A percentile compares a stretch with the other conserved stretches of the same genome.
Evolutionary conservation across 495 filamentous ascomycete species (phyloP).

Genomic region (Chlorociboria aeruginascens): DNA sequence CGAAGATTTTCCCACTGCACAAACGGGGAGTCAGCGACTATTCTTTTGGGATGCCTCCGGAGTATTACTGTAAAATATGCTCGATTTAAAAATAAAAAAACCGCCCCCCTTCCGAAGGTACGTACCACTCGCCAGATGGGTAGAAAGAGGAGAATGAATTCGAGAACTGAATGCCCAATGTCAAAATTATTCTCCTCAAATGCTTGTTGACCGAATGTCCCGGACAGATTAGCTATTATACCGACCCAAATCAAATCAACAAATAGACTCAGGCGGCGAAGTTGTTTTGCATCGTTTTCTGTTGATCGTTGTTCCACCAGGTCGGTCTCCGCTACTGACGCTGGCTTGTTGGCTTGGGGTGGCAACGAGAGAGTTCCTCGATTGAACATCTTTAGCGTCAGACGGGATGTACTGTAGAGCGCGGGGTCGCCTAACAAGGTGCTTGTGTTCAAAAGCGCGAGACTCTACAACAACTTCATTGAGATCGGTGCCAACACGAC

Average conservation of each 20-base stretch:
- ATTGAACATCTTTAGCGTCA: too few relatives aligned
- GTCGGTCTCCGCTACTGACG: not conserved
- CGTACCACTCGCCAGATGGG: slow-evolving; percentile 10
- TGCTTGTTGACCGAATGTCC: slow-evolving; percentile 4
- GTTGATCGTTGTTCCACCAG: slow-evolving; percentile 6
- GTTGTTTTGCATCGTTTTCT: slow-evolving; percentile 4
- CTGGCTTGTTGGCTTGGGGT: not conserved
- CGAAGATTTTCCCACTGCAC: slow-evolving; percentile 10
- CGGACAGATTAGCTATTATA: slow-evolving; percentile 16
- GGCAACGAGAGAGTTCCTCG: too few relatives aligned
- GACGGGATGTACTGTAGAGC: too few relatives aligned
- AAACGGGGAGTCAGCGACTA: too few relatives aligned
- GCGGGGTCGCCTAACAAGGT: too few relatives aligned
- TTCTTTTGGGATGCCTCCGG: too few relatives aligned
- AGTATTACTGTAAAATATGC: too few relatives aligned
- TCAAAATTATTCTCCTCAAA: slow-evolving; percentile 1
- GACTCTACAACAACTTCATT: too few relatives aligned
- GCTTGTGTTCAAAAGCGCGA: too few relatives aligned
- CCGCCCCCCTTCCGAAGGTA: too few relatives aligned
- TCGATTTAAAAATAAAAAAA: too few relatives aligned
- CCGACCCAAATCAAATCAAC: slow-evolving; percentile 17
- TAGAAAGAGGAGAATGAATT: slow-evolving; percentile 15
- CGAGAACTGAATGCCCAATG: slow-evolving; percentile 1
- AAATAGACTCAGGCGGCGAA: slow-evolving; percentile 11
- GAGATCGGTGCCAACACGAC: too few relatives aligned